A percentile compares a stretch with the other conserved stretches of the same genome.
phyloP scores from a whole-genome alignment of 352 stramenopile genomes.

The Globisporangium apiculatum region DNA sequence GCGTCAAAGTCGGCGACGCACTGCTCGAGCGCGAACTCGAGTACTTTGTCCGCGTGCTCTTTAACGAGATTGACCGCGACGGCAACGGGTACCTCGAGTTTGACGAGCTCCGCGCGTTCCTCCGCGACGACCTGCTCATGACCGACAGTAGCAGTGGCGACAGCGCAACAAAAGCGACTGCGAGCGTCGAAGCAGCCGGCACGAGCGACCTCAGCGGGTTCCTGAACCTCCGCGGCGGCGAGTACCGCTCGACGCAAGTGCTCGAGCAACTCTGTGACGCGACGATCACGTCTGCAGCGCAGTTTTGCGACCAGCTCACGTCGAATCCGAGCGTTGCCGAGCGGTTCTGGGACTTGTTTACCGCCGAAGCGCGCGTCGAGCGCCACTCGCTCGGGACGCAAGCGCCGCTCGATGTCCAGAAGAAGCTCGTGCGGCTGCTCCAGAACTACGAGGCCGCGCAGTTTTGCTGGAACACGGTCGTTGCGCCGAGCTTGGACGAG shows the following conservation, averaged over 20 bases:
- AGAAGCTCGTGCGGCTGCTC: constrained; percentile 64
- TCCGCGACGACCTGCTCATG: constrained; percentile 39
- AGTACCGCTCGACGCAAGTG: constrained; percentile 59
- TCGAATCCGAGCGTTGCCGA: constrained; percentile 32
- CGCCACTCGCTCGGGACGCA: constrained; percentile 32
- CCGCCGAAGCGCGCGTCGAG: constrained; percentile 39
- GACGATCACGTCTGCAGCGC: constrained; percentile 35
- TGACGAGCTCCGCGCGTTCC: constrained; percentile 88
- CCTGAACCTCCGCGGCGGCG: constrained; percentile 57
- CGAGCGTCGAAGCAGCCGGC: constrained; percentile 23
- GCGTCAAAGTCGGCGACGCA: constrained; percentile 57
- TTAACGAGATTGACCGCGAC: constrained; percentile 92
- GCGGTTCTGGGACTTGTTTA: constrained; percentile 60
- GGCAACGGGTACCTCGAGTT: constrained; percentile 91
- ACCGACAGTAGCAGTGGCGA: background rate
- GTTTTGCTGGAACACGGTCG: constrained; percentile 47
- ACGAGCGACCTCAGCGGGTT: constrained; percentile 44
- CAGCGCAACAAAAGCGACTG: constrained; percentile 1
- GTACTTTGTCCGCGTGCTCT: constrained; percentile 57
- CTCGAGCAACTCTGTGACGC: constrained; percentile 52
- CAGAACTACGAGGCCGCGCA: constrained; percentile 68
- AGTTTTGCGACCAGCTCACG: constrained; percentile 40
- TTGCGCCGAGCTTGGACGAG: constrained; percentile 35
- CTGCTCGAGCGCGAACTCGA: constrained; percentile 59
- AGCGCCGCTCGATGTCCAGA: constrained; percentile 51